These are phyloP conservation scores for Exophiala oligosperma DNA, from an alignment of 2,329 filamentous ascomycete genomes.

Conservation along the genomic window DNA sequence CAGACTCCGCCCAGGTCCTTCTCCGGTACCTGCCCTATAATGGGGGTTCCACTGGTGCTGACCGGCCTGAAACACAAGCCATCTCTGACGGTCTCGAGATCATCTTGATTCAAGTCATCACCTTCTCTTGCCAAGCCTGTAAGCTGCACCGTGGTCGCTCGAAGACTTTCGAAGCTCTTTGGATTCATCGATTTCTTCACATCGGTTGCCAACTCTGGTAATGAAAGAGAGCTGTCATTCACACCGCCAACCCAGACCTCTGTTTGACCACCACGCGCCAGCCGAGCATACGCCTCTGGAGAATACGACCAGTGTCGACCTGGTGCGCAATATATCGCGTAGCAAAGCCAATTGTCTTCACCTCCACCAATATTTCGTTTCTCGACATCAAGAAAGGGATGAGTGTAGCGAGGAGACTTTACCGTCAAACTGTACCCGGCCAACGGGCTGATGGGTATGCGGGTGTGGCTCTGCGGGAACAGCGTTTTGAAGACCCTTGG, in stretches of 20 bases:
- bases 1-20: slow-evolving; percentile 41
- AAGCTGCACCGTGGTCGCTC: slow-evolving; percentile 35
- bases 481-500: slow-evolving; percentile 62
- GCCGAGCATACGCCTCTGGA: slow-evolving; percentile 69
- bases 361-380: slow-evolving; percentile 27
- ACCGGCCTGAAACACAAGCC: slow-evolving; percentile 74
- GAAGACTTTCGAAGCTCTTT: slow-evolving; percentile 39
- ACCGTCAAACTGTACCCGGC: slow-evolving; percentile 74
- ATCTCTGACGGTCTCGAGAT: slow-evolving; percentile 63
- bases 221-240: slow-evolving; percentile 60
- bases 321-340: slow-evolving; percentile 68
- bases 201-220: slow-evolving; percentile 56
- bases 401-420: slow-evolving; percentile 53
- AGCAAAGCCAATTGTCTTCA: slow-evolving; percentile 52
- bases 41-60: slow-evolving; percentile 62
- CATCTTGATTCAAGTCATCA: slow-evolving; percentile 41
- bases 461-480: slow-evolving; percentile 57
- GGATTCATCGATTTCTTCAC: slow-evolving; percentile 42
- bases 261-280: slow-evolving; percentile 47
- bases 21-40: slow-evolving; percentile 53
- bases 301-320: slow-evolving; percentile 54
- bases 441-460: slow-evolving; percentile 61
- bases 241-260: slow-evolving; percentile 74
- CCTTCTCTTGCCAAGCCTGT: slow-evolving; percentile 33
- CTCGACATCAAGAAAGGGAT: slow-evolving; percentile 22